These are phyloP conservation scores for Botrytis fabae DNA, from an alignment of 2,329 filamentous ascomycete genomes.

Conservation along the genomic window DNA sequence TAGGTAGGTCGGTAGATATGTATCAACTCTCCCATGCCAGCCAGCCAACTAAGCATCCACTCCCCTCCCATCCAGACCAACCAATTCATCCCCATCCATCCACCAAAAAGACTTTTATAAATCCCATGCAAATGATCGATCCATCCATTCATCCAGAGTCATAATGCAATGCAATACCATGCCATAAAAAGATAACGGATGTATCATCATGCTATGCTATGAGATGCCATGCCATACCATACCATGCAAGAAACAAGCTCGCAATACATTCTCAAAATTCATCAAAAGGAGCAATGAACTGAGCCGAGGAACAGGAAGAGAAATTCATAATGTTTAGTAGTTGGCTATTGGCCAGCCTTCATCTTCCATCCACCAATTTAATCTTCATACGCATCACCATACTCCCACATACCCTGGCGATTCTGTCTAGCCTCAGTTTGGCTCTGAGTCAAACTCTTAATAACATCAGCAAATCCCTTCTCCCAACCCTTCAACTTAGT, in stretches of 20 bases:
- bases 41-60: background rate
- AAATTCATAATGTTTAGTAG: background rate
- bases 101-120: background rate
- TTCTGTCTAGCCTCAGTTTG: slow-evolving; percentile 78
- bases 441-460: slow-evolving; percentile 70
- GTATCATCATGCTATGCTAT: slow-evolving; percentile 2
- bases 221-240: background rate
- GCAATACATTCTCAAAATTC: background rate
- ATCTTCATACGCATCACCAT: slow-evolving; percentile 92
- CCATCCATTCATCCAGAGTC: background rate
- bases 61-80: background rate
- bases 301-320: background rate
- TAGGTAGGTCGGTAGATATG: background rate
- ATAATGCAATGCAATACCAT: background rate
- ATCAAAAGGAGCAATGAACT: background rate
- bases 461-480: slow-evolving; percentile 68
- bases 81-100: background rate
- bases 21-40: background rate
- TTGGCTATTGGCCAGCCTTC: background rate
- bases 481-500: slow-evolving; percentile 93
- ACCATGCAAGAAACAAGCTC: background rate
- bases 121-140: background rate
- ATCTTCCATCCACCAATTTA: slow-evolving; percentile 44
- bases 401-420: slow-evolving; percentile 93
- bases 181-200: background rate